Conservation (phyloP, 2,329 filamentous ascomycete genomes). For the Aquanectria penicillioides region DNA sequence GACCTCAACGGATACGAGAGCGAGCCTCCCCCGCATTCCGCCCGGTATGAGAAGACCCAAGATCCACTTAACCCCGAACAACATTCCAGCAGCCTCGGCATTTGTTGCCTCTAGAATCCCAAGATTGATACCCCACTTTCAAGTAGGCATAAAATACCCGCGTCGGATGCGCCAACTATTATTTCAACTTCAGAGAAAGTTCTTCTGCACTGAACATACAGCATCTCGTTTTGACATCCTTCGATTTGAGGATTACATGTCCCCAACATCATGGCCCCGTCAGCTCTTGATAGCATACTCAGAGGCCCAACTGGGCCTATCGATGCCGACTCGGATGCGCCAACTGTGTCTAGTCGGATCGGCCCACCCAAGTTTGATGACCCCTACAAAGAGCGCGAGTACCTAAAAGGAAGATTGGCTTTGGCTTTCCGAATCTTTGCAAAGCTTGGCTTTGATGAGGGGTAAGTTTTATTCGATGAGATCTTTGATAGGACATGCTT, state of each 20-base stretch:
- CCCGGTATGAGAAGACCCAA: not conserved
- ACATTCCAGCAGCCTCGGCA: not conserved
- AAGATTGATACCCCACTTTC: not conserved
- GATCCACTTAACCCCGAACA: not conserved
- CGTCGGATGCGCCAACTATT: not conserved
- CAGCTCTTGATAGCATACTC: not conserved
- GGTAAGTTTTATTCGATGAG: not conserved
- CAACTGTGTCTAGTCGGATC: not conserved
- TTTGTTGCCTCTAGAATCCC: not conserved
- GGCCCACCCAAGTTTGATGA: constrained; percentile 7
- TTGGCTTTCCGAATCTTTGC: constrained; percentile 67
- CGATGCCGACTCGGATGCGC: not conserved
- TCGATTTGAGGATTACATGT: not conserved
- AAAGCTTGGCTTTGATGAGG: constrained; percentile 67
- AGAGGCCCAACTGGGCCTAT: not conserved
- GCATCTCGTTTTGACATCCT: not conserved
- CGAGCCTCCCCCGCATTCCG: not conserved
- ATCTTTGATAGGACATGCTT: not conserved
- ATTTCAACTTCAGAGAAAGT: not conserved
- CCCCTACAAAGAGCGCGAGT: constrained; percentile 52
- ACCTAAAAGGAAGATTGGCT: constrained; percentile 63
- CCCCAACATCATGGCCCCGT: not conserved
- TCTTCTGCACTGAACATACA: not conserved
- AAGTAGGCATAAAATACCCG: not conserved
- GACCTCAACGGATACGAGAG: not conserved